phyloP scores from a whole-genome alignment of 805 yeast species.

The Zygosaccharomyces pseudorouxii region DNA sequence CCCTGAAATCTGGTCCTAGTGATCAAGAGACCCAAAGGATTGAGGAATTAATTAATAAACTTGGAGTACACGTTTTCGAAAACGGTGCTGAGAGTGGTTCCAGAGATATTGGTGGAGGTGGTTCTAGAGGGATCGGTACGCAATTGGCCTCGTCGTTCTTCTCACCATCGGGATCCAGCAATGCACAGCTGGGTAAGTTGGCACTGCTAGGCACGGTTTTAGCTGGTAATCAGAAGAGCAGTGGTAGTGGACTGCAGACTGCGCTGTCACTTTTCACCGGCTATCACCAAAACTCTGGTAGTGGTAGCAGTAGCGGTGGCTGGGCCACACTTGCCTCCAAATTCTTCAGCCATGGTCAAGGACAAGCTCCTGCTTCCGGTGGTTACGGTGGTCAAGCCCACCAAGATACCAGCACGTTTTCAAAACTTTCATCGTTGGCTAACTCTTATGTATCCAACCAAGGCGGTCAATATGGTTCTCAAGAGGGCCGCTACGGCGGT shows the following conservation, averaged over 20 bases:
- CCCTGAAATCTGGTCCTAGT: slow-evolving; percentile 25
- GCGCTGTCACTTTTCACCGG: slow-evolving; percentile 23
- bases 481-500: slow-evolving; percentile 3
- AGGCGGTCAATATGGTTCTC: slow-evolving; percentile 5
- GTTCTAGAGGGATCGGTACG: slow-evolving; percentile 18
- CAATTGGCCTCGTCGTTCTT: slow-evolving; percentile 15
- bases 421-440: slow-evolving; percentile 11
- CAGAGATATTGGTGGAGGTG: slow-evolving; percentile 18
- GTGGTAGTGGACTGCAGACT: slow-evolving; percentile 22
- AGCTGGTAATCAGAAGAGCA: slow-evolving; percentile 13
- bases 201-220: slow-evolving; percentile 28
- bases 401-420: slow-evolving; percentile 7
- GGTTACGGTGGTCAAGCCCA: slow-evolving; percentile 4
- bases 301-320: slow-evolving; percentile 13
- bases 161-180: slow-evolving; percentile 21
- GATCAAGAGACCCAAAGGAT: slow-evolving; percentile 22
- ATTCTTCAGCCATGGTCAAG: slow-evolving; percentile 17
- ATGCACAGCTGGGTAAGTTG: slow-evolving; percentile 30
- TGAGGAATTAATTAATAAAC: slow-evolving; percentile 22
- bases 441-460: slow-evolving; percentile 11
- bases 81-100: slow-evolving; percentile 19
- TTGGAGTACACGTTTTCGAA: slow-evolving; percentile 21
- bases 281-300: slow-evolving; percentile 16
- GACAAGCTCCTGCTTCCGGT: neutral
- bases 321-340: slow-evolving; percentile 28